These are phyloP conservation scores for Closterium sp. DNA, from an alignment of 139 green algal species.

Conservation along the genomic window DNA sequence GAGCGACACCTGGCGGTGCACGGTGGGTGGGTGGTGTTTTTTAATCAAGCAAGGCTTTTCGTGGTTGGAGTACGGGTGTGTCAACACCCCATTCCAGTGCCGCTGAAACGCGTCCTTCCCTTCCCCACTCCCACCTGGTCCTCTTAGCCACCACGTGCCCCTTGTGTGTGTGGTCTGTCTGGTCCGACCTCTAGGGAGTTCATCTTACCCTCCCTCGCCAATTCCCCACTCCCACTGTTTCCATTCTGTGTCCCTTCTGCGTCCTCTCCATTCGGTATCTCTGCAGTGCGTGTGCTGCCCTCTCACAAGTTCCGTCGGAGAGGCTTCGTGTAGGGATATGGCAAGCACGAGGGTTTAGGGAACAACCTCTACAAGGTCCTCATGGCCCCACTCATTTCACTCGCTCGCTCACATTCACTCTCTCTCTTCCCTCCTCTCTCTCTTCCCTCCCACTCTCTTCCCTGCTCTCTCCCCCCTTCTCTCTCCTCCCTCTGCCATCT, in stretches of 20 bases:
- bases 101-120: background rate
- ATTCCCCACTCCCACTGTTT: too few relatives aligned
- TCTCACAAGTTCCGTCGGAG: too few relatives aligned
- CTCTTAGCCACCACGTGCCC: too few relatives aligned
- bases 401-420: background rate
- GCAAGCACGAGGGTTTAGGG: background rate
- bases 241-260: too few relatives aligned
- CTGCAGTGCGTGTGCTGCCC: background rate
- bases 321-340: background rate
- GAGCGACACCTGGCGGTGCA: constrained; percentile 4
- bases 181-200: too few relatives aligned
- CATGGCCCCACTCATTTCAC: background rate
- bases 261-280: background rate
- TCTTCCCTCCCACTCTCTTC: background rate
- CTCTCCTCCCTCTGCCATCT: background rate
- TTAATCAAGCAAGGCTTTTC: background rate
- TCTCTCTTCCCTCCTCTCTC: background rate
- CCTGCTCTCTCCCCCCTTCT: background rate
- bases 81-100: too few relatives aligned
- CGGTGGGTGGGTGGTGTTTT: too few relatives aligned
- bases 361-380: background rate
- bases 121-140: background rate
- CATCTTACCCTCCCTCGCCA: background rate
- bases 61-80: background rate
- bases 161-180: too few relatives aligned